Evolutionary conservation across 164 flowering plant species (phyloP), one percentile per base, ranked within the genome.

Genomic region (Stephania cephalantha): DNA sequence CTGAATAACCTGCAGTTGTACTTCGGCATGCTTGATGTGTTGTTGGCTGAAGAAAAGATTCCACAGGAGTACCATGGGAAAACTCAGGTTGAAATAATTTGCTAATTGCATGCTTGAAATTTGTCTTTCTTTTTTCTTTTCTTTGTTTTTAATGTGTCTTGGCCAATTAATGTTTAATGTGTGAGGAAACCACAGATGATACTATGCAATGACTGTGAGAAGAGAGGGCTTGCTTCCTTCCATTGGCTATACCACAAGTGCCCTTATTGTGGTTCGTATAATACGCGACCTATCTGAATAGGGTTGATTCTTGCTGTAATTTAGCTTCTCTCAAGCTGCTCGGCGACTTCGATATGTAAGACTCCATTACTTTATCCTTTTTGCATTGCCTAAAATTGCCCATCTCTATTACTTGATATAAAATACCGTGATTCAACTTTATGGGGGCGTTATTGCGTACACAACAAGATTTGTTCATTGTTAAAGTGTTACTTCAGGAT

Each of bases 191-290:
- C 80, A 55, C 92, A 94, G 98, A 85, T 72, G 58, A 90, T 94
- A 81, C 70, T 91, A 45, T 94, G 98, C 84, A 90, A 92, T 77
- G 98, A 94, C 64, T 94, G 98, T 71, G 94, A 85, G 86, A 90
- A 90, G 88, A 86, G 76, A 84, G 98, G 96, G 78, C 74, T 73
- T 15, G 84, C 92, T 73, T 74, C 90, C 11, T 92, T 87, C 75
- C 98, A 94, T 71, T 94, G 94, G 94, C 81, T 85, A 52, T 82
- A 90, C 80, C 97, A 88, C 86, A 91, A 94, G 84, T 94, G 98
- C 81, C 70, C 91, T 18, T 70, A 72, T 50, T 94, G 98, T 78
- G 89, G 92, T 73, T 94, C 98, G 9, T 94, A 89, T 81, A 94
- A 91, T 71, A 92, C 97, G 13, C 84, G 98, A 79, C 85, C 87